A percentile compares a stretch with the other conserved stretches of the same genome.
phyloP scores from a whole-genome alignment of 257 asterid genomes.

The Sherardia arvensis region DNA sequence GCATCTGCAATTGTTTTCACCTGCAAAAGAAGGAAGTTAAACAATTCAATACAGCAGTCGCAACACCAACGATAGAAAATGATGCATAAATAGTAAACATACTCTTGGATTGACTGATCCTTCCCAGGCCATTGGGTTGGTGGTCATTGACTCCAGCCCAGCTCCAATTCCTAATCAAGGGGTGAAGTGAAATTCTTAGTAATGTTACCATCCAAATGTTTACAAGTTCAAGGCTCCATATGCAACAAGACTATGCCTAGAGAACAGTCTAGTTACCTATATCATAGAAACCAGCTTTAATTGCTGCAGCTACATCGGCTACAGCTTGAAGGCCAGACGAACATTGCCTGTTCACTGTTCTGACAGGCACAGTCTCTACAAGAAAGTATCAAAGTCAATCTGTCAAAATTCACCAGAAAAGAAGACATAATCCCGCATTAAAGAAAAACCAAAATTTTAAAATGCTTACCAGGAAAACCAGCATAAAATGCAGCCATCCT shows the following conservation, averaged over 20 bases:
- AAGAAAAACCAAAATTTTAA: neutral
- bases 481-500: constrained; percentile 99
- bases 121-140: constrained; percentile 93
- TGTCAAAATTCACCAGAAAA: constrained; percentile 1
- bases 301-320: constrained; percentile 99
- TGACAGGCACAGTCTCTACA: constrained; percentile 88
- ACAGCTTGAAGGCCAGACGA: constrained; percentile 99
- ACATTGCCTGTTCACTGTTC: constrained; percentile 98
- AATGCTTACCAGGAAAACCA: constrained; percentile 80
- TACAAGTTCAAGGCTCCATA: neutral
- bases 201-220: neutral
- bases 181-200: constrained; percentile 11
- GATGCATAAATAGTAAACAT: constrained; percentile 15
- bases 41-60: neutral
- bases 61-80: neutral
- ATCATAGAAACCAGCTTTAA: constrained; percentile 96
- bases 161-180: constrained; percentile 82
- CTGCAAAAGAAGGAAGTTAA: constrained; percentile 27
- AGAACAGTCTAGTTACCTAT: constrained; percentile 41
- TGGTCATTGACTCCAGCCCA: constrained; percentile 94
- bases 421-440: neutral
- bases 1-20: constrained; percentile 73
- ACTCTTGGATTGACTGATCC: constrained; percentile 96
- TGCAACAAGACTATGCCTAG: neutral
- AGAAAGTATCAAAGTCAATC: constrained; percentile 6